phyloP scores from a whole-genome alignment of 1,284 basidiomycete species.

The Rhodotorula sp. region DNA sequence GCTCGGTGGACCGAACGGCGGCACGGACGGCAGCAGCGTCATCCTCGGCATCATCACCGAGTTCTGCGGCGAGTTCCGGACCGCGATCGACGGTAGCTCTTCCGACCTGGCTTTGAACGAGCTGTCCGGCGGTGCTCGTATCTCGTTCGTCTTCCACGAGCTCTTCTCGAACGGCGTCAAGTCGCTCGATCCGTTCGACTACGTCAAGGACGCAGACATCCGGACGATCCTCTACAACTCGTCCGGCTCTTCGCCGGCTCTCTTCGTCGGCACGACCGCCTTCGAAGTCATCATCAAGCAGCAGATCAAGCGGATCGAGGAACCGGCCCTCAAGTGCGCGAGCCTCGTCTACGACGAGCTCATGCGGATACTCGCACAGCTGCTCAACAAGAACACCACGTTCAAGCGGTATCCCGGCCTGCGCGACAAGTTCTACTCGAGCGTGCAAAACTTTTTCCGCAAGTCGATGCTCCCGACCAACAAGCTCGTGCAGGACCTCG shows the following conservation, averaged over 20 bases:
- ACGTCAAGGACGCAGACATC: constrained; percentile 97
- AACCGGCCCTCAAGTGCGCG: constrained; percentile 88
- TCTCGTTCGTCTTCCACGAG: constrained; percentile 98
- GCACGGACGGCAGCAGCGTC: constrained; percentile 76
- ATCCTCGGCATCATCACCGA: constrained; percentile 95
- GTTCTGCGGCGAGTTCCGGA: constrained; percentile 94
- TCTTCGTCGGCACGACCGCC: constrained; percentile 93
- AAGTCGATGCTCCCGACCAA: constrained; percentile 87
- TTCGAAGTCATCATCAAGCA: constrained; percentile 99
- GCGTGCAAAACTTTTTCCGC: constrained; percentile 96
- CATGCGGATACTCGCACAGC: constrained; percentile 87
- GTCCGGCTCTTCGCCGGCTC: constrained; percentile 89
- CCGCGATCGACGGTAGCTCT: constrained; percentile 93
- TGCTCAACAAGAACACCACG: constrained; percentile 82
- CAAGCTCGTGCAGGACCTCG: constrained; percentile 90
- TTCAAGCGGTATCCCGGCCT: constrained; percentile 94
- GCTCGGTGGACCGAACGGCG: constrained; percentile 85
- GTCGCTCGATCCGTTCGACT: constrained; percentile 95
- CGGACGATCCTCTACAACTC: constrained; percentile 94
- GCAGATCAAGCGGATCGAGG: constrained; percentile 94
- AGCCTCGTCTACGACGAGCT: constrained; percentile 94
- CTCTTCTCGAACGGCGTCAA: constrained; percentile 94
- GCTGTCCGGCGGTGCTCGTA: constrained; percentile 92
- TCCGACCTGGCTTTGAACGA: constrained; percentile 93
- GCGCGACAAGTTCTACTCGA: constrained; percentile 87